Evolutionary conservation across 164 flowering plant species (phyloP), one percentile per base, ranked within the genome.

Genomic region (Tinospora cordifolia): DNA sequence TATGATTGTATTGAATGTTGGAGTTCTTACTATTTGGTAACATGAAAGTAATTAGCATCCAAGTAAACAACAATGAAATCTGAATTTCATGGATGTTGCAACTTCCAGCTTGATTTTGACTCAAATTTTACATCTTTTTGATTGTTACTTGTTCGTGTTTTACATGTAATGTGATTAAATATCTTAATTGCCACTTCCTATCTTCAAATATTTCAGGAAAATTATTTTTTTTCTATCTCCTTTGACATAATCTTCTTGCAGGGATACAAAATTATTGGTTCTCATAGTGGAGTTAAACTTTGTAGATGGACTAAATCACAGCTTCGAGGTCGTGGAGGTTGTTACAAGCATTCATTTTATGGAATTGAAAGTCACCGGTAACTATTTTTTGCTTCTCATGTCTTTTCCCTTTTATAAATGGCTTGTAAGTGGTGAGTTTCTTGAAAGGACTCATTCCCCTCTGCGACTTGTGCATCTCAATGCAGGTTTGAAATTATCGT

Each of bases 241-340:
- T 64, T 14, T 76, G 68, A 15, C 51, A 11, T 72, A 30, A 15
- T 65, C 36, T 67, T n/a, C n/a, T 77, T 80, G 81, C 97, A 94
- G 99, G 98, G 98, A 22, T 95, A 92, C 79, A 95, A 95, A 77
- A 84, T 95, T 69, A 86, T 95, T 68, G 99, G 99, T 72, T 92
- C 99, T 26, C 99, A 95, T 79, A 92, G 99, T 70, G 99, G 99
- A 67, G 98, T 95, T 44, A 95, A 92, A 79, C 80, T 92, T 68
- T 95, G 97, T 83, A 81, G 98, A 86, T 92, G 98, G 98, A 95
- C 97, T 72, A 95, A 95, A 80, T 87, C 98, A 63, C 98, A 92
- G 75, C 97, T 95, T 68, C 83, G 99, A 79, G 99, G 99, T 10
- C 92, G 98, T 63, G 98, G 99, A 73, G 98, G 99, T 69, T 92